These are phyloP conservation scores for Chaetomiaceae sp. DNA, from an alignment of 2,329 filamentous ascomycete species.

Conservation along the genomic window DNA sequence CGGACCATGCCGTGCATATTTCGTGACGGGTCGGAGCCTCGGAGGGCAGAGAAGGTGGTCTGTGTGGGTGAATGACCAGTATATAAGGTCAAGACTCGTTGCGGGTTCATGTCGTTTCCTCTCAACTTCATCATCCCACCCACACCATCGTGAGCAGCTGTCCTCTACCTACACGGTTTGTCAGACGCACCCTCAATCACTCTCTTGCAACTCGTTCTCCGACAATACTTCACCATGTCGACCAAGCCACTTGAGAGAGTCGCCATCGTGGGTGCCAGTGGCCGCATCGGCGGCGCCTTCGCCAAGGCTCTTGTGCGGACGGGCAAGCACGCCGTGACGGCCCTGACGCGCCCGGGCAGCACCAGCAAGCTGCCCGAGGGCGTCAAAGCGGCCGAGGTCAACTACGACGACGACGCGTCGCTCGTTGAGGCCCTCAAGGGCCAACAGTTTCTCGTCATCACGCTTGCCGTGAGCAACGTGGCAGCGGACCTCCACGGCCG, in stretches of 20 bases:
- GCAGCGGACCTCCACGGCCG: slow-evolving; percentile 38
- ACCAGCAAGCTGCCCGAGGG: slow-evolving; percentile 9
- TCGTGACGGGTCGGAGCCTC: too few relatives aligned
- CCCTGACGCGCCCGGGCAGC: slow-evolving; percentile 14
- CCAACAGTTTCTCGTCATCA: slow-evolving; percentile 43
- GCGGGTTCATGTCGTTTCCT: too few relatives aligned
- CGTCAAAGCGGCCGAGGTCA: slow-evolving; percentile 7
- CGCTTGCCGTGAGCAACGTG: slow-evolving; percentile 36
- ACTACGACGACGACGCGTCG: slow-evolving; percentile 12
- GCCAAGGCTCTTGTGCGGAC: neutral
- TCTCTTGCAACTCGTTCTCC: neutral
- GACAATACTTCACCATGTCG: neutral
- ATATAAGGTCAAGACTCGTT: too few relatives aligned
- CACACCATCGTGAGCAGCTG: too few relatives aligned
- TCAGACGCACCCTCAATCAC: neutral
- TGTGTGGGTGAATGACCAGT: too few relatives aligned
- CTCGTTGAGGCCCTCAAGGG: slow-evolving; percentile 12
- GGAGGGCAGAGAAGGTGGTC: too few relatives aligned
- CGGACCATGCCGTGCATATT: too few relatives aligned
- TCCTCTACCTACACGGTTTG: too few relatives aligned
- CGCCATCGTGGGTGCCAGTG: slow-evolving; percentile 10
- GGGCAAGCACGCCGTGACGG: slow-evolving; percentile 17
- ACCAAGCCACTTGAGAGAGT: neutral
- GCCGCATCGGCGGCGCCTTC: slow-evolving; percentile 10
- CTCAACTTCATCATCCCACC: too few relatives aligned